Percentiles rank a stretch among this genome's conserved stretches.
phyloP scores from a whole-genome alignment of 805 yeast species.

The Ogataea paradorogensis region DNA sequence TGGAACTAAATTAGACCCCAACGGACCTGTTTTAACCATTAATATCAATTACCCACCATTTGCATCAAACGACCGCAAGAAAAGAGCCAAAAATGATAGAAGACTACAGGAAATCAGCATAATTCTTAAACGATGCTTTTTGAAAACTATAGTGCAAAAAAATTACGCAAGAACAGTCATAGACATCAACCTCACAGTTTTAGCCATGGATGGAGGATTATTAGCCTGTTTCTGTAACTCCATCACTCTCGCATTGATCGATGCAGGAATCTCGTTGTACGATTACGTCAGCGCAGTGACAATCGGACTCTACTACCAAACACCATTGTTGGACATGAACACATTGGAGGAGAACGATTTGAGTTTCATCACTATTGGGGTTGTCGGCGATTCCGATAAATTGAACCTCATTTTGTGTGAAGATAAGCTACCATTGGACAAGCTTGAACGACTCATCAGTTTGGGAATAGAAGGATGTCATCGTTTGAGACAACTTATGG shows the following conservation, averaged over 20 bases:
- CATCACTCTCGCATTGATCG: conserved; percentile 82
- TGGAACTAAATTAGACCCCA: conserved; percentile 51
- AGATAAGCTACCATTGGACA: conserved; percentile 80
- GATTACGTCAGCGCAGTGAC: conserved; percentile 82
- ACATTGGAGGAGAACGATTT: conserved; percentile 80
- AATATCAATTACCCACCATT: conserved; percentile 75
- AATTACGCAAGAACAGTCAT: conserved; percentile 82
- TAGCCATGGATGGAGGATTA: conserved; percentile 89
- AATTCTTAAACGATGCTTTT: conserved; percentile 65
- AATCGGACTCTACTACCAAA: conserved; percentile 74
- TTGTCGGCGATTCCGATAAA: conserved; percentile 78
- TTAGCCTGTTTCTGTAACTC: conserved; percentile 80
- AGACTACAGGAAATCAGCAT: conserved; percentile 66
- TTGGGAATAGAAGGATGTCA: conserved; percentile 88
- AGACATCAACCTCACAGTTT: conserved; percentile 69
- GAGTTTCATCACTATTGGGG: conserved; percentile 77
- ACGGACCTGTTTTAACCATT: conserved; percentile 61
- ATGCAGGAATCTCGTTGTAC: conserved; percentile 93
- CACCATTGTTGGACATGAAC: conserved; percentile 79
- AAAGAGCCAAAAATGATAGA: conserved; percentile 62
- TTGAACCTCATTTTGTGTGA: conserved; percentile 75
- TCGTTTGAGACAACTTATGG: conserved; percentile 80
- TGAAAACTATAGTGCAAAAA: conserved; percentile 68
- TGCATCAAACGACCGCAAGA: conserved; percentile 72
- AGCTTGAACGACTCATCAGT: conserved; percentile 69